These are phyloP conservation scores for Penicillium paxilli DNA, from an alignment of 495 filamentous ascomycete species.

Conservation along the genomic window DNA sequence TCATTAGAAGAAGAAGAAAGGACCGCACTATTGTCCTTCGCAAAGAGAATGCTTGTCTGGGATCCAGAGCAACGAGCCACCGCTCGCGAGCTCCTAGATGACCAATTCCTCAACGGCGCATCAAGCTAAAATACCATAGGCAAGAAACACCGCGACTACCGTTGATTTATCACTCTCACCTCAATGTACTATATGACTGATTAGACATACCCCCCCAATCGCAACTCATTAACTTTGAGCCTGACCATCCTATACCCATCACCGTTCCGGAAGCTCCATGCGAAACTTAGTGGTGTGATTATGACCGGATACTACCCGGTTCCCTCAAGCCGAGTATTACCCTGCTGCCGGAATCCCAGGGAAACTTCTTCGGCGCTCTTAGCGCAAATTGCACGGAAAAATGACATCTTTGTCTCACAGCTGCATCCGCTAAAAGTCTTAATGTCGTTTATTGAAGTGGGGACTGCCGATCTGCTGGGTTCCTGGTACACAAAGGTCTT, in stretches of 20 bases:
- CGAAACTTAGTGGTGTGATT: too few species aligned
- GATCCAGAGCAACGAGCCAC: constrained; percentile 19
- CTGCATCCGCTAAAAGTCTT: not conserved
- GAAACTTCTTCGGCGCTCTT: not conserved
- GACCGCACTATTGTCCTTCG: constrained; percentile 10
- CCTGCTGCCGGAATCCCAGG: too few species aligned
- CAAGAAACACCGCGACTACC: not conserved
- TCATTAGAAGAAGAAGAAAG: constrained; percentile 7
- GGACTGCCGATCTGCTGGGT: not conserved
- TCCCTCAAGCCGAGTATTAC: too few species aligned
- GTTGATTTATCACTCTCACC: not conserved
- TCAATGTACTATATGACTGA: not conserved
- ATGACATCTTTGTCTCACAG: not conserved
- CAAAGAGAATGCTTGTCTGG: constrained; percentile 17
- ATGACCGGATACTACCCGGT: too few species aligned
- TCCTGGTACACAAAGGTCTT: constrained; percentile 18
- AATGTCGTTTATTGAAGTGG: not conserved
- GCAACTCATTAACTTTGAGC: too few species aligned
- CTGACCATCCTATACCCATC: too few species aligned
- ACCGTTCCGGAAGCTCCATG: too few species aligned
- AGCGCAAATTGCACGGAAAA: not conserved
- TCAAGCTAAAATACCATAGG: not conserved
- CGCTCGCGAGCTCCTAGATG: constrained; percentile 42
- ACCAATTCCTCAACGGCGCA: constrained; percentile 58
- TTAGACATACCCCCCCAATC: too few species aligned